phyloP scores from a whole-genome alignment of 176 grass and related monocot genomes.

The Ampelocalamus luodianensis region DNA sequence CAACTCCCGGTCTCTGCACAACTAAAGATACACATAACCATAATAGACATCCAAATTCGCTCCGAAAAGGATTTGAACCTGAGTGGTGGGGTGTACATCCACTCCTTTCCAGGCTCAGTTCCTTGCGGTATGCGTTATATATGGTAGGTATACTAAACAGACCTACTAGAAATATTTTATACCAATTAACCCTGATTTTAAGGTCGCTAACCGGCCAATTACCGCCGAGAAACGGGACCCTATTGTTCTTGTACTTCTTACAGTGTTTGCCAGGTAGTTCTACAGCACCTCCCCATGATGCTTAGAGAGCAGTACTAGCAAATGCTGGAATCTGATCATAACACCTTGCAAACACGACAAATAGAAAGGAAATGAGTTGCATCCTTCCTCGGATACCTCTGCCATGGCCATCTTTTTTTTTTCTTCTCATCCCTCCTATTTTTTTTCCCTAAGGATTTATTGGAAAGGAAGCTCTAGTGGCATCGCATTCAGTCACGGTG shows the following conservation, averaged over 20 bases:
- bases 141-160: neutral
- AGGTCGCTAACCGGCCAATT: neutral
- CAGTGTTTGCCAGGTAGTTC: neutral
- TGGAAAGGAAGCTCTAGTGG: slow-evolving; percentile 17
- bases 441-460: neutral
- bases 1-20: no score
- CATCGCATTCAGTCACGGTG: neutral
- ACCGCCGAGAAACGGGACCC: neutral
- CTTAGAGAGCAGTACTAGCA: slow-evolving; percentile 9
- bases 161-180: neutral
- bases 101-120: no score
- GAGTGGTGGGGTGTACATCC: no score
- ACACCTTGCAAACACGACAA: neutral
- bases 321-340: slow-evolving; percentile 23
- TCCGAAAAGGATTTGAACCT: no score
- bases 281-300: slow-evolving; percentile 22
- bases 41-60: no score
- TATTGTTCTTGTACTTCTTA: neutral
- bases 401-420: neutral
- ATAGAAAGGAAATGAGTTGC: neutral
- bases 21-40: no score
- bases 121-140: no score
- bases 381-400: slow-evolving; percentile 51
- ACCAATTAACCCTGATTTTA: neutral
- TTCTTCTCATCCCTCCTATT: neutral